Base-by-base conservation (phyloP, 2,329 filamentous ascomycete genomes). In the Cytospora piceicola region DNA sequence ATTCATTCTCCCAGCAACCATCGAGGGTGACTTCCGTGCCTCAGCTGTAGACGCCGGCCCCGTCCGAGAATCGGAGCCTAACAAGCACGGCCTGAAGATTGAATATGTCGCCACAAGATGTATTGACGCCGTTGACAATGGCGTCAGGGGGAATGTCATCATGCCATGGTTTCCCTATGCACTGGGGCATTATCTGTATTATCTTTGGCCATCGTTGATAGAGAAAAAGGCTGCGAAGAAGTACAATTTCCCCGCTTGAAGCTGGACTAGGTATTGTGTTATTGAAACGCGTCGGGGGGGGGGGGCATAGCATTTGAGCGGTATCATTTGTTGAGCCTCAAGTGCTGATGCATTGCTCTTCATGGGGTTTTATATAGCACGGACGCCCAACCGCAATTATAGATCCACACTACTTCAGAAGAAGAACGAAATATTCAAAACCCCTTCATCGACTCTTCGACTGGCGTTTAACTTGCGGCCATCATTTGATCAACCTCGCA, bases 1-100 rank as follows among this genome's bases (percentile, higher is more conserved):
- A 0, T 73, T 72, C 29, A 42, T 76, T 2, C 67, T 77, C 4
- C 75, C 75, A 0, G 71, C 72, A 0, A 77, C 75, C n/a, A 75
- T 77, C 58, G 71, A 76, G 63, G 75, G 75, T 3, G 73, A 73
- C 66, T 77, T 77, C 59, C 74, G 75, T 4, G 73, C 75, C 5
- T 74, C 73, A 24, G 75, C 75, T 9, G 72, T 77, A 4, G 75
- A 77, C 54, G 71, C 69, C 2, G 72, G 72, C 30, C 68, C 69
- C 2, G 68, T 70, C 1, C 65, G 66, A 0, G 71, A 71, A 57
- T 64, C 64, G 14, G 72, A 72, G 6, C 70, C 71, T 9, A 75
- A 74, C 63, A 74, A 73, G 69, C 68, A 67, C 17, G 75, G 75
- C 1, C 70, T 77, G n/a, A 72, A 72, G 55, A 68, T 72, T 9